Evolutionary conservation across 352 stramenopile species (phyloP), one percentile per base, ranked within the genome.

Genomic region (Pythium aphanidermatum): DNA sequence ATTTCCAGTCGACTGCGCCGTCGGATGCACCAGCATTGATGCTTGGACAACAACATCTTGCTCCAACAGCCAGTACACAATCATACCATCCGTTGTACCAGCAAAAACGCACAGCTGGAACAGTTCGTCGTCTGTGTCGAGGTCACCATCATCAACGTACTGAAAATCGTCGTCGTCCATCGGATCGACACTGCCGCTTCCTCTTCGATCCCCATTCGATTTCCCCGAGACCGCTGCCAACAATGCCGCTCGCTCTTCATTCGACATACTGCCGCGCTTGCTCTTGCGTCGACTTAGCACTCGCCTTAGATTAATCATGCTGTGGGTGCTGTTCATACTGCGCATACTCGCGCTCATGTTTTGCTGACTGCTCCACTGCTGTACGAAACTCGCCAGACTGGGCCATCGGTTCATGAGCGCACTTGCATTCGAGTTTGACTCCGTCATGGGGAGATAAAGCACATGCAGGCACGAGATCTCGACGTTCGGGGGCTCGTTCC

Each of bases 21-120:
- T 58, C 6, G 56, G 56, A 46, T 65, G 56, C 0, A 91, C 49
- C 16, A 91, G 55, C 42, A 91, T 38, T 26, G 77, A 87, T 7
- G 83, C 77, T 51, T 91, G 79, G 6, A 70, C 65, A 9, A 87
- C 75, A 0, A 41, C 17, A 23, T 83, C 63, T 29, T 66, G 59
- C 27, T 87, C 68, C 31, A 89, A 82, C 4, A 75, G 56, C 79
- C 79, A 91, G 53, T 80, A 88, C 10, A 91, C 43, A 11, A 91
- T 69, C 23, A 64, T 51, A 3, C 79, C 76, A 33, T 89, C 79
- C 25, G 60, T 30, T 0, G 79, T 89, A 10, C 79, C 79, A 3
- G 69, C 68, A 53, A 91, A 88, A 12, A 91, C 79, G 24, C 72
- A 83, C 6, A 88, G 34, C 47, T 87, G 70, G 19, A 69, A 62